Evolutionary conservation across 2,329 filamentous ascomycete genomes (phyloP), one percentile per base, ranked within the genome.

Genomic region (Onygenales sp.): DNA sequence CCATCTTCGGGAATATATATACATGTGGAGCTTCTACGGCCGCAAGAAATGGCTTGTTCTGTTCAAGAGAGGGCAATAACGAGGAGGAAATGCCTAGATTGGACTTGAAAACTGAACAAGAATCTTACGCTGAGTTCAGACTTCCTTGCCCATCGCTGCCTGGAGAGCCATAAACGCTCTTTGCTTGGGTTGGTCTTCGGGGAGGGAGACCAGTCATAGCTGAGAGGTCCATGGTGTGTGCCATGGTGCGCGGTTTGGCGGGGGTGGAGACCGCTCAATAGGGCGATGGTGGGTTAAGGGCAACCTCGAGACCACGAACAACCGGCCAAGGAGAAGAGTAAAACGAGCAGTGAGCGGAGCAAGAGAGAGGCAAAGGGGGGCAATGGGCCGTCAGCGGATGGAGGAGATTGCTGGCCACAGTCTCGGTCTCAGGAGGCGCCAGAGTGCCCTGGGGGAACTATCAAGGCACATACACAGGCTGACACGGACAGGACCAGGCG

Each of bases 161-260:
- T 2, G 49, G 49, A 51, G 49, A 44, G 39, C 9, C 3, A 27
- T 52, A 56, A 27, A 32, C 39, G 11, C 50, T 34, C 49, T 56
- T 56, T 47, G 49, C 49, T 49, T 57, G 53, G 33, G 14, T 31
- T 45, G 49, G 46, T 11, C 46, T 52, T 49, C 54, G 53, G 32
- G 55, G 52, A 51, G 57, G 47, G 39, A 53, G 40, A 34, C 54
- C 57, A 34, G 57, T 55, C 51, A 59, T 45, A n/a, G 51, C 47
- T 46, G 57, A 59, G 49, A 59, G 53, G 52, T 59, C 57, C 57
- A 59, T 59, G 52, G 43, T 49, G 49, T 47, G 17, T 32, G 40
- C 49, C 37, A 11, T 11, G 37, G 37, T 11, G 37, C 11, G 14
- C 10, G 31, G 17, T 21, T 42, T 34, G 39, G 17, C 21, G 27